Evolutionary conservation across 1,284 basidiomycete species (phyloP), one percentile per base, ranked within the genome.

Genomic region (Leccinum solheimii): DNA sequence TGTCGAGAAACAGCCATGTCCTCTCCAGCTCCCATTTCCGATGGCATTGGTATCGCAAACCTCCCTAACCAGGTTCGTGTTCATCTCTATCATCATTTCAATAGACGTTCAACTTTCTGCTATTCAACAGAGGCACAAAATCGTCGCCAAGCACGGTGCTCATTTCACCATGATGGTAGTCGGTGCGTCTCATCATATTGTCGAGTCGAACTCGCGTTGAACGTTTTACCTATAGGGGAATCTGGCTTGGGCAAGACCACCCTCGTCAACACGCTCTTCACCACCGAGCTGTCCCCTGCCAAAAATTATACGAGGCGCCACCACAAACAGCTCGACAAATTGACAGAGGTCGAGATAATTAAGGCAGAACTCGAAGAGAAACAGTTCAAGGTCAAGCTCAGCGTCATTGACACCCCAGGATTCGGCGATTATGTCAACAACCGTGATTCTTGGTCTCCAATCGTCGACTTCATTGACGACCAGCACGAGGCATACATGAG

Each of bases 381-480:
- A 77, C 92, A 95, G 72, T 99, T 99, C 88, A 97, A 96, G 79
- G 96, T 98, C 82, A 98, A 98, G 85, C 88, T 99, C 65, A 97
- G 93, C 27, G 96, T 98, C 74, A 97, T 99, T 72, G 97, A 99
- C 79, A 98, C 96, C 23, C 97, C 97, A 63, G 97, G 97, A 19
- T 99, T 98, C 68, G 97, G 97, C 48, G 97, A 99, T 89, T 98
- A 98, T 74, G 95, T 99, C 80, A 98, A 99, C 90, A 99, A 99
- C 86, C 89, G 95, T 64, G 97, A 99, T 78, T 95, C 93, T 50
- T 99, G 97, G 97, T 84, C 88, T 21, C 97, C 97, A 61, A 98
- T 99, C 67, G 91, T 99, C 74, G 97, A 99, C 78, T 99, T 99
- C 77, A 95, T 99, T 72, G 97, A 99, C 77, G 97, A 99, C 83